Conservation (phyloP, 148 eudicot genomes). For the Cornus controversa region DNA sequence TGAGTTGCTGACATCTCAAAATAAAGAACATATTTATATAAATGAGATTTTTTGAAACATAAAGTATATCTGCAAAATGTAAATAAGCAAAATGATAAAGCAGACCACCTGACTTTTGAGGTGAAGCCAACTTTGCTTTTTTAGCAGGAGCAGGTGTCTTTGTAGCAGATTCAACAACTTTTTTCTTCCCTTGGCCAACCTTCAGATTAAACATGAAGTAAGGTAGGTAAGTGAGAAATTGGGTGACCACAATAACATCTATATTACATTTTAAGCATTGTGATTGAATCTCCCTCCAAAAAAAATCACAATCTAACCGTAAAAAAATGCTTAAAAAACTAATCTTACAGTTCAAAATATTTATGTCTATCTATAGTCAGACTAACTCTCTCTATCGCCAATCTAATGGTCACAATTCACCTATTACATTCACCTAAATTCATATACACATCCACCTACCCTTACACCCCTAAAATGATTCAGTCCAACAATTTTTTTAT, state of each 20-base stretch:
- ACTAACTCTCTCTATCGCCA: no score
- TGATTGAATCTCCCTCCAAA: no score
- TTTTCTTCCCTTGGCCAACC: conserved; percentile 41
- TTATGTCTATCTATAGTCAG: no score
- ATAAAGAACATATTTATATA: neutral
- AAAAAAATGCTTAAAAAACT: no score
- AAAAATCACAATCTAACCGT: no score
- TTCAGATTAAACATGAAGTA: neutral
- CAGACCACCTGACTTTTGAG: conserved; percentile 55
- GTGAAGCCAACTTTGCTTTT: conserved; percentile 49
- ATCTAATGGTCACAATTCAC: no score
- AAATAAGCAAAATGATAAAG: neutral
- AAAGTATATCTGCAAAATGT: neutral
- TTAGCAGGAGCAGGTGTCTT: conserved; percentile 55
- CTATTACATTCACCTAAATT: no score
- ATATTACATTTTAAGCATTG: no score
- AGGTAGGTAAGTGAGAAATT: neutral
- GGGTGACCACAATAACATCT: neutral
- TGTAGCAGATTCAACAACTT: conserved; percentile 33
- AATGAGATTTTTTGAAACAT: conserved; percentile 16
- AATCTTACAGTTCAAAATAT: no score
- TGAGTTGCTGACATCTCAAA: neutral
- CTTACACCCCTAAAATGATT: no score
- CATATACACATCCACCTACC: no score
- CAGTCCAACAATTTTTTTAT: no score